Percentiles rank a stretch among this genome's conserved stretches.
Conservation (phyloP, 768 basidiomycete species). For the Collybia sordida region DNA sequence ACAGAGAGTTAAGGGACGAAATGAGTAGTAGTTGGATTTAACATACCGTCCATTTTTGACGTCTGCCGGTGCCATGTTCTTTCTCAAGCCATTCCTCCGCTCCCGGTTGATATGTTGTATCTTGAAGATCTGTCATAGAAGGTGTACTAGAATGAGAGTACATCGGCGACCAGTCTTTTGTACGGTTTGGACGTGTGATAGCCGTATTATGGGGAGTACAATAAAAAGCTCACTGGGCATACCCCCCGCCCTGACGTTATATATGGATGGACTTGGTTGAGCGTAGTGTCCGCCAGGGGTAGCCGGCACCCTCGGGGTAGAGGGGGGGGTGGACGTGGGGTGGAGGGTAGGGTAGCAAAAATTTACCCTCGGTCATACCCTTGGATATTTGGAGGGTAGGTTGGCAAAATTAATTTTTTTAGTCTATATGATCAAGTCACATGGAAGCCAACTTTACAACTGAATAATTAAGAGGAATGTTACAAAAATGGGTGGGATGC, state of each 20-base stretch:
- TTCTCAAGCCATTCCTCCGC: constrained; percentile 18
- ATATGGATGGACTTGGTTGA: no score
- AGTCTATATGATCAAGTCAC: no score
- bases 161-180: constrained; percentile 12
- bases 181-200: constrained; percentile 6
- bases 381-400: no score
- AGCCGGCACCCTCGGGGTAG: no score
- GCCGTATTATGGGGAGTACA: constrained; percentile 14
- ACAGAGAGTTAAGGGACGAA: background rate
- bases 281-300: no score
- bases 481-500: no score
- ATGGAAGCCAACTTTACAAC: no score
- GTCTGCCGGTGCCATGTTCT: constrained; percentile 7
- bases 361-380: no score
- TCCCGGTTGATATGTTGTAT: constrained; percentile 11
- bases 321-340: no score
- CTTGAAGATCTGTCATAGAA: constrained; percentile 12
- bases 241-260: constrained; percentile 8
- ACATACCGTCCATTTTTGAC: constrained; percentile 23
- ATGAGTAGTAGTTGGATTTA: background rate
- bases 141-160: constrained; percentile 16
- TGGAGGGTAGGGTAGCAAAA: no score
- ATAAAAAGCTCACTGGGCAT: constrained; percentile 15
- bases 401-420: no score
- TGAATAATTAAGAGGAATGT: no score